Base-by-base conservation (phyloP, 1,139 yeast genomes). In the Pichia sp. region DNA sequence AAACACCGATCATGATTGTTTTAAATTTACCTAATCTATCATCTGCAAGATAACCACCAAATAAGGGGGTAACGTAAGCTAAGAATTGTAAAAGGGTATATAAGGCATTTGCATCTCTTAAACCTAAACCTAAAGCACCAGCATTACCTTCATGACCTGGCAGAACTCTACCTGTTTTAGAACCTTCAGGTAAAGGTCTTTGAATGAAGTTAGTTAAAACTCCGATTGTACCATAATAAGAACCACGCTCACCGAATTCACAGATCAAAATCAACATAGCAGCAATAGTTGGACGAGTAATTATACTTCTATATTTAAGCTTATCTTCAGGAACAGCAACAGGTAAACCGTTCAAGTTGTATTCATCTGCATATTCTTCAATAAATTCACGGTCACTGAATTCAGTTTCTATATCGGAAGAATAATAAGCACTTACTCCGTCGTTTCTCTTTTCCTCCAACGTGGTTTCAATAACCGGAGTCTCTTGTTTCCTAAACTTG, bases 111-210 rank as follows among this genome's bases (percentile, higher is more conserved):
- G 73, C 68, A 24, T 64, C 52, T 46, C 57, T 58, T 41, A 64
- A 56, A 41, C 72, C 72, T 44, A 58, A 39, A 34, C 55, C 63
- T 41, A 68, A 61, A 8, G 72, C 72, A 54, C 72, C 73, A 25
- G 43, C 47, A 31, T 47, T 45, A 4, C 35, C 35, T 9, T 36
- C 38, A 18, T 28, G 28, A 31, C 61, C 53, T 20, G 52, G 57
- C 38, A 41, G 17, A 17, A 41, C 41, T 19, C 38, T 36, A 31
- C 59, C 54, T 8, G 60, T 52, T 11, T 69, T 69, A 28, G 74
- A 71, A 36, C 74, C 74, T 14, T 57, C 59, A 17, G 79, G 79
- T 43, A 74, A 59, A 12, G 74, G 72, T 53, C 76, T 61, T 56
- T 66, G 68, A 43, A 68, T 59, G 45, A 67, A 68, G 49, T 68